Evolutionary conservation across 495 filamentous ascomycete species (phyloP).

Genomic region (Umbilicaria muhlenbergii): DNA sequence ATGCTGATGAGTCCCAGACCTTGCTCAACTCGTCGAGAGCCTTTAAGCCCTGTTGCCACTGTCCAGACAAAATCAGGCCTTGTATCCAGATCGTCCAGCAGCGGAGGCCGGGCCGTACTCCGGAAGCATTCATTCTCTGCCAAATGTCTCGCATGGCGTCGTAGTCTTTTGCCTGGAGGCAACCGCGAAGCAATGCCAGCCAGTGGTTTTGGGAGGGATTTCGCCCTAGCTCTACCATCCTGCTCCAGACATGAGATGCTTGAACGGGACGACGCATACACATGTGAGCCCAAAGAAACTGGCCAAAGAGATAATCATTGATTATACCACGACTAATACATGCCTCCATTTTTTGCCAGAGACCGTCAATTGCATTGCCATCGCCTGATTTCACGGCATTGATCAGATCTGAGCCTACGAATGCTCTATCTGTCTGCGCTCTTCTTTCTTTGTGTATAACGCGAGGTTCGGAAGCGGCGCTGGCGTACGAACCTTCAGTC

Average conservation of each 20-base stretch:
- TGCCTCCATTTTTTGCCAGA: no score
- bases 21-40: slow-evolving; percentile 45
- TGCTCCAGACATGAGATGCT: slow-evolving; percentile 42
- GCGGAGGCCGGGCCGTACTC: slow-evolving; percentile 34
- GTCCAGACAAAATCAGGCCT: slow-evolving; percentile 35
- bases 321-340: not conserved
- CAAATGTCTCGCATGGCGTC: slow-evolving; percentile 40
- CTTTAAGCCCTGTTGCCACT: slow-evolving; percentile 29
- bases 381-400: no score
- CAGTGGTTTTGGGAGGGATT: slow-evolving; percentile 40
- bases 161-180: slow-evolving; percentile 27
- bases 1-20: slow-evolving; percentile 28
- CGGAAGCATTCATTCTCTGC: slow-evolving; percentile 34
- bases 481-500: no score
- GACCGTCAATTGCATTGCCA: no score
- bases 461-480: no score
- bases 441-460: no score
- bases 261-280: slow-evolving; percentile 26
- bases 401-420: no score
- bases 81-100: slow-evolving; percentile 50
- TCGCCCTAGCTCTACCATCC: slow-evolving; percentile 33
- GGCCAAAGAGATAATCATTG: slow-evolving; percentile 27
- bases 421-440: no score
- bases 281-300: slow-evolving; percentile 38
- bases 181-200: slow-evolving; percentile 48